Percentiles rank a stretch among this genome's conserved stretches.
phyloP scores from a whole-genome alignment of 495 filamentous ascomycete species.

The Aspergillus bridgeri region DNA sequence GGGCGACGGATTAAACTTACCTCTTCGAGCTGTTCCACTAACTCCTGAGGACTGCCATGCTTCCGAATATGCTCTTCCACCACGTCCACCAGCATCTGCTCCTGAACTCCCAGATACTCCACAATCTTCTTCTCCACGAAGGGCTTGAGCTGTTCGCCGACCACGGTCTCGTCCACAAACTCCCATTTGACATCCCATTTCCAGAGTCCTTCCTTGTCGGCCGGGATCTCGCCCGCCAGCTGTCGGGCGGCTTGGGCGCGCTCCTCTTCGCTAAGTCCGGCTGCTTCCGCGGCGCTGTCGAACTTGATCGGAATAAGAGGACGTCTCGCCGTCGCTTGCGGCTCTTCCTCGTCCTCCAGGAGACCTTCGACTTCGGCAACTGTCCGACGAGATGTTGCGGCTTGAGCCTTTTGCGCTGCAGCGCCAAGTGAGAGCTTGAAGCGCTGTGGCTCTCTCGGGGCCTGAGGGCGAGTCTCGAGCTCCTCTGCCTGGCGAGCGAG shows the following conservation, averaged over 20 bases:
- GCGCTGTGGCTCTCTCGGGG: slow-evolving; percentile 70
- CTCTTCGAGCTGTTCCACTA: slow-evolving; percentile 81
- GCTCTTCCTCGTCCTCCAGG: slow-evolving; percentile 89
- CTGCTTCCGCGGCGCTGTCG: slow-evolving; percentile 67
- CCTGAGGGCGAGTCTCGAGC: slow-evolving; percentile 56
- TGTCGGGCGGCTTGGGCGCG: slow-evolving; percentile 72
- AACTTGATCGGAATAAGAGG: slow-evolving; percentile 91
- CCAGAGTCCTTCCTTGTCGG: slow-evolving; percentile 83
- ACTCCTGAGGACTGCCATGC: slow-evolving; percentile 68
- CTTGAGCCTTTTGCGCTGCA: slow-evolving; percentile 75
- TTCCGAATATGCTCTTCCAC: slow-evolving; percentile 84
- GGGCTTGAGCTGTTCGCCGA: slow-evolving; percentile 83
- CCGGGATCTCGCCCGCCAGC: slow-evolving; percentile 85
- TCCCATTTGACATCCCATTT: slow-evolving; percentile 92
- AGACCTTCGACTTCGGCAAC: slow-evolving; percentile 92
- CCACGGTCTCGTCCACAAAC: slow-evolving; percentile 78
- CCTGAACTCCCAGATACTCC: slow-evolving; percentile 92
- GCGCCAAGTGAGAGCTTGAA: slow-evolving; percentile 94
- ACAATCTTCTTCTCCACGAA: slow-evolving; percentile 99
- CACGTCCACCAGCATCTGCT: slow-evolving; percentile 91
- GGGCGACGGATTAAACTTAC: slow-evolving; percentile 46
- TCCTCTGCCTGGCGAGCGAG: slow-evolving; percentile 85
- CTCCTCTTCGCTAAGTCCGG: slow-evolving; percentile 78
- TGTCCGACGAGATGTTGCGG: slow-evolving; percentile 70
- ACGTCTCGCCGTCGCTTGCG: slow-evolving; percentile 64